phyloP scores from a whole-genome alignment of 2,329 filamentous ascomycete species.

The Allantophomopsis cytisporea region DNA sequence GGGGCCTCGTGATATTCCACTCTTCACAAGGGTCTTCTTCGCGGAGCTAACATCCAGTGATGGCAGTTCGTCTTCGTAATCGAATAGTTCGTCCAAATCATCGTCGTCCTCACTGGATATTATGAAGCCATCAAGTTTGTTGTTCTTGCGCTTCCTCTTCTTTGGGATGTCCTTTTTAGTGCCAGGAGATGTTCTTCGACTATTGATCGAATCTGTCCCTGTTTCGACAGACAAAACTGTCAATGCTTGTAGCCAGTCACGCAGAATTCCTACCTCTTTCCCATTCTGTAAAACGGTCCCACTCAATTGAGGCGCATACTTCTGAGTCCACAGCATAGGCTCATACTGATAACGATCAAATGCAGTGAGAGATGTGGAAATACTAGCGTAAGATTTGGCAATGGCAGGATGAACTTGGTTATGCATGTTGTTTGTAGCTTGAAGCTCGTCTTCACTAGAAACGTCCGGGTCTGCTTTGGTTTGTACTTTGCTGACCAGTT shows the following conservation, averaged over 20 bases:
- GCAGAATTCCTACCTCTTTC: conserved; percentile 55
- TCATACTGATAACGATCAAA: conserved; percentile 76
- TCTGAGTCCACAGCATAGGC: conserved; percentile 60
- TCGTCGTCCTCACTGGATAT: conserved; percentile 68
- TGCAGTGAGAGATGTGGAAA: conserved; percentile 53
- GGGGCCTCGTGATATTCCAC: conserved; percentile 17
- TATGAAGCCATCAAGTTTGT: conserved; percentile 69
- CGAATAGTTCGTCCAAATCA: conserved; percentile 55
- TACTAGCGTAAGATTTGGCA: conserved; percentile 38
- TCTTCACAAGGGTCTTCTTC: conserved; percentile 41
- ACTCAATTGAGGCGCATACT: conserved; percentile 64
- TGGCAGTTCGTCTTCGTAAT: conserved; percentile 33
- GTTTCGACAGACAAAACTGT: conserved; percentile 66
- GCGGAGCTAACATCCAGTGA: conserved; percentile 21
- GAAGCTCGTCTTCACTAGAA: conserved; percentile 23
- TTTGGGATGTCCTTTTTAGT: conserved; percentile 23
- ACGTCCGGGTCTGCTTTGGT: conserved; percentile 2
- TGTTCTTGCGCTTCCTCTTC: conserved; percentile 50
- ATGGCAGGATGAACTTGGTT: conserved; percentile 40
- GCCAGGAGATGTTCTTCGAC: conserved; percentile 4
- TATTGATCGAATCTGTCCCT: conserved; percentile 22
- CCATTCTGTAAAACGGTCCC: conserved; percentile 64
- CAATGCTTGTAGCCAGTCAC: conserved; percentile 68
- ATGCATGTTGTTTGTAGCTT: conserved; percentile 5
- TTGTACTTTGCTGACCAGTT: conserved; percentile 22